Conservation (phyloP, 805 yeast genomes). For the Candida argentea region DNA sequence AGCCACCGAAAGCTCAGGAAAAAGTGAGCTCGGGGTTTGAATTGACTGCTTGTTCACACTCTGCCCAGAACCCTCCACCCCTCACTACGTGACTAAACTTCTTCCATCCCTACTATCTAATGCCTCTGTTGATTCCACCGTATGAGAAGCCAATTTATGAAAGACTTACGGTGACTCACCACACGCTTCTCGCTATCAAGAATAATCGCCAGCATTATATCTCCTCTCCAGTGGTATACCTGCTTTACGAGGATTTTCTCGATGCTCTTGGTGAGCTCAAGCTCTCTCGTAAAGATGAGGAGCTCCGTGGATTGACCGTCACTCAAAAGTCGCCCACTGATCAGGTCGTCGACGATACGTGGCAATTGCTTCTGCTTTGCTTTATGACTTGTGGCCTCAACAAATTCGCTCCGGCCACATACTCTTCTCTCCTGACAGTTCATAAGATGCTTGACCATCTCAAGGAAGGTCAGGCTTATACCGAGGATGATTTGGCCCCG, state of each 20-base stretch:
- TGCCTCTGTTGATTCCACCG: conserved; percentile 22
- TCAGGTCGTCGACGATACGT: conserved; percentile 72
- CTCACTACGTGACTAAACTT: no score
- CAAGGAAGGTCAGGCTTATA: conserved; percentile 70
- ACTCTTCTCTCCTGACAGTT: conserved; percentile 80
- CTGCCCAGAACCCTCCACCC: conserved; percentile 7
- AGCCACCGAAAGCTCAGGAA: no score
- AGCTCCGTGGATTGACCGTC: conserved; percentile 25
- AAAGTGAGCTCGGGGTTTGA: no score
- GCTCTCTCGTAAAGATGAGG: conserved; percentile 40
- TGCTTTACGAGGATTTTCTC: conserved; percentile 50
- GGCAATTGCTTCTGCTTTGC: conserved; percentile 77
- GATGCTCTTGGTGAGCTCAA: conserved; percentile 43
- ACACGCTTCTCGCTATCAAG: conserved; percentile 30
- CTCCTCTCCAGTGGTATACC: conserved; percentile 57
- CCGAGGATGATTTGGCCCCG: conserved; percentile 74
- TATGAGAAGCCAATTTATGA: conserved; percentile 26
- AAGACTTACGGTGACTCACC: conserved; percentile 17
- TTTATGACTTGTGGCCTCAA: conserved; percentile 88
- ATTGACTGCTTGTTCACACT: conserved; percentile 1
- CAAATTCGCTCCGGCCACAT: conserved; percentile 88
- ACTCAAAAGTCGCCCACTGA: conserved; percentile 50
- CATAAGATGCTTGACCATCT: conserved; percentile 76
- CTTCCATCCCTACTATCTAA: neutral
- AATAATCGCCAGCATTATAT: conserved; percentile 55